Evolutionary conservation across 2,329 filamentous ascomycete genomes (phyloP).

Genomic region (Alternaria viburni): DNA sequence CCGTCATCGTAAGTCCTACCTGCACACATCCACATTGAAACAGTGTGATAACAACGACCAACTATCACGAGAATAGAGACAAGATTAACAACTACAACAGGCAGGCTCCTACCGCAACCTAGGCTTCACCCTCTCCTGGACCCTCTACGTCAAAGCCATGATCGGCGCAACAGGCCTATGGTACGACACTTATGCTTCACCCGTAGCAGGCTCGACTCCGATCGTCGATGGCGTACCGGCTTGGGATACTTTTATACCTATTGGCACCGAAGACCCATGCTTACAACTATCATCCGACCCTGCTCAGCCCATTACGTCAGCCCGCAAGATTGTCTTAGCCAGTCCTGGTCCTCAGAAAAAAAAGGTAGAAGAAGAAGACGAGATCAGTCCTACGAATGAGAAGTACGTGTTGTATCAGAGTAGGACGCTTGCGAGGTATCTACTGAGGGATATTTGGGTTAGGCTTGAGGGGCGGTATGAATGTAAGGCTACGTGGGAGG

Average conservation of each 20-base stretch:
- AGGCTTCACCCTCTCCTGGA: slow-evolving; percentile 22
- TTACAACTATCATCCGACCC: not conserved
- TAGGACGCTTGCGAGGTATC: slow-evolving; percentile 11
- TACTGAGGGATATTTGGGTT: slow-evolving; percentile 18
- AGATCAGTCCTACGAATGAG: not conserved
- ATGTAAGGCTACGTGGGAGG: slow-evolving; percentile 18
- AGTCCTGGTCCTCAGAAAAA: not conserved
- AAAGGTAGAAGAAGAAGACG: not conserved
- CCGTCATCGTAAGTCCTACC: slow-evolving; percentile 1
- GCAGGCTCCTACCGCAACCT: slow-evolving; percentile 21
- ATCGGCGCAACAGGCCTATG: slow-evolving; percentile 19
- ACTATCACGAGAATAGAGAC: not conserved
- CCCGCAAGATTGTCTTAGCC: not conserved
- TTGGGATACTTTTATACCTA: slow-evolving; percentile 15
- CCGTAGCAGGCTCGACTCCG: slow-evolving; percentile 1
- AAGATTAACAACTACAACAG: not conserved
- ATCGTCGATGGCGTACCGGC: slow-evolving; percentile 2
- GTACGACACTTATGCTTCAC: slow-evolving; percentile 20
- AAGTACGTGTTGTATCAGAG: slow-evolving; percentile 22
- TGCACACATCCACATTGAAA: too few relatives aligned
- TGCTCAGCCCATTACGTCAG: not conserved
- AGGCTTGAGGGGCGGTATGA: slow-evolving; percentile 11
- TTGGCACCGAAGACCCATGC: not conserved
- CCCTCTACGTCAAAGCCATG: slow-evolving; percentile 10
- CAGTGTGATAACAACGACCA: too few relatives aligned